Conservation (phyloP, 2,329 filamentous ascomycete species). For the Drechslera avenae region DNA sequence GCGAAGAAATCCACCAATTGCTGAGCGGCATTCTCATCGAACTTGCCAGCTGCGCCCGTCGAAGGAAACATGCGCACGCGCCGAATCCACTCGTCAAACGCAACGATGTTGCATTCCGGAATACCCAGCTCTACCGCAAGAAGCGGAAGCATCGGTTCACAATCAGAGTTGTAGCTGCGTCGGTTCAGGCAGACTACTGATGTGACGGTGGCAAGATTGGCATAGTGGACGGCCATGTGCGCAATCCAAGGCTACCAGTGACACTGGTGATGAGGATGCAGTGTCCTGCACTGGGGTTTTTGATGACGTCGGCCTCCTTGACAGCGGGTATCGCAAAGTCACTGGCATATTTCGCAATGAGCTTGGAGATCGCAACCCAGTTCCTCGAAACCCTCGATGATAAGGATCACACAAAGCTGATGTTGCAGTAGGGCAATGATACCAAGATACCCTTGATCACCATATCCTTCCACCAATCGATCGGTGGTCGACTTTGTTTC, state of each 20-base stretch:
- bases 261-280: slow-evolving; percentile 49
- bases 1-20: slow-evolving; percentile 45
- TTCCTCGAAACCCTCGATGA: slow-evolving; percentile 34
- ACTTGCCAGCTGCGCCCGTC: background rate
- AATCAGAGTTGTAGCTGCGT: slow-evolving; percentile 38
- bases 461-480: background rate
- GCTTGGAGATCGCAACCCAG: slow-evolving; percentile 23
- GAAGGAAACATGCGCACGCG: slow-evolving; percentile 36
- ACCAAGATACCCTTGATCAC: background rate
- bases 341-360: background rate
- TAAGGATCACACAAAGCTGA: slow-evolving; percentile 26
- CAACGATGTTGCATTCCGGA: slow-evolving; percentile 34
- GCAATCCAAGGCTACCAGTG: slow-evolving; percentile 49
- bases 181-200: slow-evolving; percentile 56
- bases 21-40: slow-evolving; percentile 39
- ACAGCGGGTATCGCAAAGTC: background rate
- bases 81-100: slow-evolving; percentile 51
- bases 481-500: background rate
- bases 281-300: background rate
- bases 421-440: slow-evolving; percentile 28
- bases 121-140: slow-evolving; percentile 42
- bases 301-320: background rate
- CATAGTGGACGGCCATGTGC: slow-evolving; percentile 43
- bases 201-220: slow-evolving; percentile 34
- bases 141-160: slow-evolving; percentile 46